Evolutionary conservation across 129 eudicot species (phyloP), one percentile per base, ranked within the genome.

Genomic region (Flaveria trinervia): DNA sequence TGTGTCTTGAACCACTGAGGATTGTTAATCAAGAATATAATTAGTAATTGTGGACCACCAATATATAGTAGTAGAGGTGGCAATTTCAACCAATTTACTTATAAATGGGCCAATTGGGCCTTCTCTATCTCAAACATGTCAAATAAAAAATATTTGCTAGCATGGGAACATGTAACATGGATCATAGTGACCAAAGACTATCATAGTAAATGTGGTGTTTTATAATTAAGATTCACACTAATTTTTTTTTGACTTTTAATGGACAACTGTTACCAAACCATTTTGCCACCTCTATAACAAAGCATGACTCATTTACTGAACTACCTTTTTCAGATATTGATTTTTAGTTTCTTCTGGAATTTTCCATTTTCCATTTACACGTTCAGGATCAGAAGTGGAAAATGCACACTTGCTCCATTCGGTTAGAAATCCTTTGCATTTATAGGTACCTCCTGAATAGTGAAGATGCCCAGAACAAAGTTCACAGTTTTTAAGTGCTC

Each of bases 321-420:
- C 22, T 86, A 91, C 99, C 97, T 91, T 89, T 44, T 74, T 67
- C 65, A 94, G 88, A 83, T 84, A 91, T 12, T 89, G 76, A 52
- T 91, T 91, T 77, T 77, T 59, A 57, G 99, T 83, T 67, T 73
- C 92, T 77, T 87, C 86, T 25, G 99, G 99, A 71, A 94, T 87
- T 25, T 91, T 87, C 97, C 99, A 94, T 76, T 89, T 94, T 44
- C 90, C 93, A 76, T 86, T 86, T 7, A 81, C 65, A 60, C 96
- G 93, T 45, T 81, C 84, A 75, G 97, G 92, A 60, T 91, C 88
- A 25, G 89, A 50, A 43, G 92, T 87, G n/a, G 97, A 79, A 78
- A 83, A 83, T 0, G 97, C 83, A 76, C 99, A 94, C 82, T 87
- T 94, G 81, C 89, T 89, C 99, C 99, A 94, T 68, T 84, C 96